Conservation (phyloP, 495 filamentous ascomycete genomes). For the Rhypophila decipiens region DNA sequence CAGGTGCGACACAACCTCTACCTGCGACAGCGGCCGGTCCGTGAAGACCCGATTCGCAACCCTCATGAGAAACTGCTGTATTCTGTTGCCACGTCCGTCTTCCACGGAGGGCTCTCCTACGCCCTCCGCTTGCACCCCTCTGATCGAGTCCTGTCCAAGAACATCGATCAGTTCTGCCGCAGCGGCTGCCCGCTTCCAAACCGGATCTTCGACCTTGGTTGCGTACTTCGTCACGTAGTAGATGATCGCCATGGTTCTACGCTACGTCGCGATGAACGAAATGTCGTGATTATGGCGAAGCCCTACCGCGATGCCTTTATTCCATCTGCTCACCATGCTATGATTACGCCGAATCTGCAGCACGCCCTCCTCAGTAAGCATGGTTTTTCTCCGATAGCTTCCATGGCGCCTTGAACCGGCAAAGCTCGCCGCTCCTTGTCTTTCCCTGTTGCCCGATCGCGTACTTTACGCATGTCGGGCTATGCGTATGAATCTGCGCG, state of each 20-base stretch:
- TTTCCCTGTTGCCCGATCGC: background rate
- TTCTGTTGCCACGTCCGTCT: background rate
- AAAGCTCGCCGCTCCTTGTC: background rate
- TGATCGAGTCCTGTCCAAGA: background rate
- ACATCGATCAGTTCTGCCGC: background rate
- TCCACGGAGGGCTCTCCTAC: background rate
- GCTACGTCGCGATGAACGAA: background rate
- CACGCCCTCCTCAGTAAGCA: background rate
- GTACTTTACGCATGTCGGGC: background rate
- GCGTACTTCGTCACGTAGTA: background rate
- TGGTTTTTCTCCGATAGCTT: background rate
- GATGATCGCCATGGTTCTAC: background rate
- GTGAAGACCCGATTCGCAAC: background rate
- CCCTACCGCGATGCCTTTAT: background rate
- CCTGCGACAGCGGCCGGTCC: background rate
- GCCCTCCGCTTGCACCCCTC: background rate
- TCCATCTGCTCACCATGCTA: background rate
- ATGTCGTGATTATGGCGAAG: background rate
- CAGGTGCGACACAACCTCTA: background rate
- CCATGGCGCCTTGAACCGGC: background rate
- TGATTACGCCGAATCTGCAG: background rate
- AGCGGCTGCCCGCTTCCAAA: background rate
- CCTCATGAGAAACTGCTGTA: background rate
- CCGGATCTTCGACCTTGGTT: background rate
- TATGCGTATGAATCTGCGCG: background rate